These are phyloP conservation scores for Tylopilus felleus DNA, from an alignment of 768 basidiomycete species.

Conservation along the genomic window DNA sequence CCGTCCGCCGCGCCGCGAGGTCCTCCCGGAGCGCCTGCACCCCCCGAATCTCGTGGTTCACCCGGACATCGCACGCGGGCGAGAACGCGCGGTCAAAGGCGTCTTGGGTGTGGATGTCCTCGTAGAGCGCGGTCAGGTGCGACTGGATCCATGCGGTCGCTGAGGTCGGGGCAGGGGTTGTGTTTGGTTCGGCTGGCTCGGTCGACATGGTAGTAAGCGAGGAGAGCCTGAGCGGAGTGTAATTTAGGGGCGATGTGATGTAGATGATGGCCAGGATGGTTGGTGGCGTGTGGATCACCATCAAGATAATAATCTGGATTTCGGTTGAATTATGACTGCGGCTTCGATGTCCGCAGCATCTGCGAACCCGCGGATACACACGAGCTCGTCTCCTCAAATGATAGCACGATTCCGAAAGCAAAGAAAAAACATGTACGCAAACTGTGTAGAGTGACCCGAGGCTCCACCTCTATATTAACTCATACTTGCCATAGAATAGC, in stretches of 20 bases:
- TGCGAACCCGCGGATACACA: too few relatives aligned
- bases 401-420: conserved; percentile 15
- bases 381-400: neutral
- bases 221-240: neutral
- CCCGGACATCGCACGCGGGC: conserved; percentile 30
- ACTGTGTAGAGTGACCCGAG: conserved; percentile 15
- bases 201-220: neutral
- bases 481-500: conserved; percentile 28
- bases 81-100: conserved; percentile 34
- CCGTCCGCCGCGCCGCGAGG: conserved; percentile 17
- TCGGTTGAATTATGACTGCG: too few relatives aligned
- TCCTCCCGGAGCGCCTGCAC: conserved; percentile 30
- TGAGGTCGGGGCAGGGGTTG: neutral
- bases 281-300: neutral
- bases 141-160: conserved; percentile 30
- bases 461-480: conserved; percentile 29
- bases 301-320: too few relatives aligned
- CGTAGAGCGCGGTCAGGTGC: conserved; percentile 29
- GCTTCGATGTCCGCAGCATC: too few relatives aligned
- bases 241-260: neutral
- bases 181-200: neutral
- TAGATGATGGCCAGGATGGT: conserved; percentile 3
- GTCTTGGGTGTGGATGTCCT: conserved; percentile 9
- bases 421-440: conserved; percentile 25
- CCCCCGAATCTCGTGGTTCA: conserved; percentile 27